phyloP scores from a whole-genome alignment of 176 grass and related monocot genomes.

The Miscanthus lutarioriparius region DNA sequence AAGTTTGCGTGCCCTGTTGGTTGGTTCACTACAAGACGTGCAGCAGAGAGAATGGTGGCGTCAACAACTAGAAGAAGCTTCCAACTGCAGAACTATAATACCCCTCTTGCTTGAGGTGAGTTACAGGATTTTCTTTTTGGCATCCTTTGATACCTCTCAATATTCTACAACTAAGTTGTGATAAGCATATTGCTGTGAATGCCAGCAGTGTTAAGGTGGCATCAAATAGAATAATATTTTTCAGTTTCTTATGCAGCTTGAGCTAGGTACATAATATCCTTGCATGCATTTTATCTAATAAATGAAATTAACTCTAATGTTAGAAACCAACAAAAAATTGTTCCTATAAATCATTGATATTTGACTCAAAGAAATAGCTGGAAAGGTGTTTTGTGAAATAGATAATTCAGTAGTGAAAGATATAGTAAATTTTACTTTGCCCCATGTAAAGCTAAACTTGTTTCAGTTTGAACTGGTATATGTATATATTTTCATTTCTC shows the following conservation, averaged over 20 bases:
- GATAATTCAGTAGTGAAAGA: too few species aligned
- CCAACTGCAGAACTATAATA: constrained; percentile 68
- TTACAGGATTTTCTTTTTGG: neutral
- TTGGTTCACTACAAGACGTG: constrained; percentile 58
- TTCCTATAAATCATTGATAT: neutral
- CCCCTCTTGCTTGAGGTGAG: constrained; percentile 92
- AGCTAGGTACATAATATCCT: constrained; percentile 4
- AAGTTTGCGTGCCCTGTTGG: constrained; percentile 74
- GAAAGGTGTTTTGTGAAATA: too few species aligned
- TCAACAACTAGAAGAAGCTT: constrained; percentile 67
- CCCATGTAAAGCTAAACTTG: too few species aligned
- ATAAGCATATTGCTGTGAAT: neutral
- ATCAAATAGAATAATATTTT: neutral
- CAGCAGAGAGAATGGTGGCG: constrained; percentile 66
- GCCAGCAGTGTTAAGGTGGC: neutral
- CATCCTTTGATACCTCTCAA: neutral
- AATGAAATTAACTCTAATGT: neutral
- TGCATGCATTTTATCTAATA: neutral
- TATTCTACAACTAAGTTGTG: neutral
- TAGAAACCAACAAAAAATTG: neutral
- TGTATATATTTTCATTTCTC: too few species aligned
- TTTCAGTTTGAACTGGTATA: too few species aligned
- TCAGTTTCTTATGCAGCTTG: neutral
- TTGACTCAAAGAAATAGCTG: too few species aligned
- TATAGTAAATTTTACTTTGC: too few species aligned